Percentiles rank a stretch among this genome's conserved stretches.
phyloP scores from a whole-genome alignment of 371 early-diverging fungal species.

The Rhizopus stolonifer region DNA sequence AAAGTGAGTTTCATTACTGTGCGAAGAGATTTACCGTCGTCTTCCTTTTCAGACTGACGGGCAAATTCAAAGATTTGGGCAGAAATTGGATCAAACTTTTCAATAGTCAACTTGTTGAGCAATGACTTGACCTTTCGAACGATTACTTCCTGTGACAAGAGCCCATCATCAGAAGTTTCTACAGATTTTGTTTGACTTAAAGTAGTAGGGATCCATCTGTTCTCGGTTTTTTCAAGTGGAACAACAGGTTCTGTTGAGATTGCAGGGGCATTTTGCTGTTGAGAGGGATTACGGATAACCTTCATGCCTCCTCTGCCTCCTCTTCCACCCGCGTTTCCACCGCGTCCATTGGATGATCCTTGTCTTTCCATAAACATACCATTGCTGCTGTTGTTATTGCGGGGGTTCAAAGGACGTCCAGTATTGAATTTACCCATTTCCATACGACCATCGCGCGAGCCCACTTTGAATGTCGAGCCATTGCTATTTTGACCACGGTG shows the following conservation, averaged over 20 bases:
- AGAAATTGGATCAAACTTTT: constrained; percentile 87
- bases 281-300: constrained; percentile 37
- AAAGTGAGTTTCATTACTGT: constrained; percentile 83
- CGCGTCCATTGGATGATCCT: constrained; percentile 32
- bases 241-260: constrained; percentile 54
- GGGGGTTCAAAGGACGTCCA: constrained; percentile 46
- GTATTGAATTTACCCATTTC: constrained; percentile 55
- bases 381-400: constrained; percentile 49
- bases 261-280: constrained; percentile 51
- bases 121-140: constrained; percentile 82
- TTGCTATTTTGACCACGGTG: constrained; percentile 41
- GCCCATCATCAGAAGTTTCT: constrained; percentile 36
- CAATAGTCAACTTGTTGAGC: constrained; percentile 93
- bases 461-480: constrained; percentile 46
- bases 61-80: constrained; percentile 80
- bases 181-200: constrained; percentile 14
- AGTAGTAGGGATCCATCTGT: constrained; percentile 77
- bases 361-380: constrained; percentile 32
- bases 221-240: constrained; percentile 78
- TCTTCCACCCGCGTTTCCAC: constrained; percentile 48
- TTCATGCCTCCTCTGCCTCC: constrained; percentile 44
- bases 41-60: constrained; percentile 64
- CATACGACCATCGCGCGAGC: constrained; percentile 41
- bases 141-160: constrained; percentile 60
- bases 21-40: constrained; percentile 69